These are phyloP conservation scores for Boletus eberwhitei DNA, from an alignment of 768 basidiomycete genomes.

Conservation along the genomic window DNA sequence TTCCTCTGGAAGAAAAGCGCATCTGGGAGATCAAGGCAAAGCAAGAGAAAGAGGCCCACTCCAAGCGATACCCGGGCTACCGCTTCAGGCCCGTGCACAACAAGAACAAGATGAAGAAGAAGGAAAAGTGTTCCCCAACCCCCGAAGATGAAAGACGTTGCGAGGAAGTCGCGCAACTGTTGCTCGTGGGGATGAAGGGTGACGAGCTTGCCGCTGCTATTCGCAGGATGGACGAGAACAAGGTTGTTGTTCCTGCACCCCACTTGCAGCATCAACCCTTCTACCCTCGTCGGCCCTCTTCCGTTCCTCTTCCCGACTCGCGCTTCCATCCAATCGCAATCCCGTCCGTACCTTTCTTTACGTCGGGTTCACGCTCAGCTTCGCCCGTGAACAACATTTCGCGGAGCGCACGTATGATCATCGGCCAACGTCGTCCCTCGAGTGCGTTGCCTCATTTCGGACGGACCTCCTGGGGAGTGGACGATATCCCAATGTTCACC, in stretches of 20 bases:
- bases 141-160: slow-evolving; percentile 32
- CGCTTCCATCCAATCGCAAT: slow-evolving; percentile 40
- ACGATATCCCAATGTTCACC: slow-evolving; percentile 26
- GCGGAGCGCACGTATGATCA: slow-evolving; percentile 37
- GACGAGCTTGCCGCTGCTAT: slow-evolving; percentile 63
- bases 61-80: slow-evolving; percentile 64
- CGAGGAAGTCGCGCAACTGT: slow-evolving; percentile 58
- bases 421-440: slow-evolving; percentile 49
- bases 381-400: slow-evolving; percentile 47
- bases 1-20: slow-evolving; percentile 67
- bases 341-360: slow-evolving; percentile 42
- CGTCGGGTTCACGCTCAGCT: slow-evolving; percentile 37
- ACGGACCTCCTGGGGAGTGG: slow-evolving; percentile 26
- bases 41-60: slow-evolving; percentile 70
- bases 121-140: slow-evolving; percentile 20
- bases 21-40: slow-evolving; percentile 74
- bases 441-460: slow-evolving; percentile 41
- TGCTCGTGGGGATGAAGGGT: slow-evolving; percentile 69
- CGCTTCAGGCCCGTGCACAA: slow-evolving; percentile 45
- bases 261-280: slow-evolving; percentile 14
- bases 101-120: slow-evolving; percentile 45
- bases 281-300: slow-evolving; percentile 54
- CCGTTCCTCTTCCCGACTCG: slow-evolving; percentile 55
- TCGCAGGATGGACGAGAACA: slow-evolving; percentile 43
- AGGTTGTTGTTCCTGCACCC: neutral